phyloP scores from a whole-genome alignment of 305 asterid species.

The Fraxinus floribunda region DNA sequence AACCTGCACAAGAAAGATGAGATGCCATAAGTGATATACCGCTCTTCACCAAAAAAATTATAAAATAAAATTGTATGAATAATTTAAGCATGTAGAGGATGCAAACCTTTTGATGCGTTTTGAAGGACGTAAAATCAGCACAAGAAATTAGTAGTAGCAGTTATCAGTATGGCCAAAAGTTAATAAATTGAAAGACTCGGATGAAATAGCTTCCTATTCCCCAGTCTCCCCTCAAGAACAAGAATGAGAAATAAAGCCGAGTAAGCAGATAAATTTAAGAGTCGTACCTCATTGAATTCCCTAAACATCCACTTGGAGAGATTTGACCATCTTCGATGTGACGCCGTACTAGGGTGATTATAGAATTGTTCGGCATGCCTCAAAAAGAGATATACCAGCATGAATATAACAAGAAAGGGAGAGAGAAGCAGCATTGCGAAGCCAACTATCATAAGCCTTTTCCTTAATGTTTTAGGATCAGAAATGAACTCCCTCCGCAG shows the following conservation, averaged over 20 bases:
- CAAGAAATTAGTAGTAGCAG: neutral
- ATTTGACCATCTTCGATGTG: conserved; percentile 97
- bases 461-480: conserved; percentile 77
- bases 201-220: neutral
- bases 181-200: conserved; percentile 1
- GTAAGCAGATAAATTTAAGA: neutral
- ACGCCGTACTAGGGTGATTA: conserved; percentile 92
- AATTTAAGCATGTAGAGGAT: neutral
- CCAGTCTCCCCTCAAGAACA: neutral
- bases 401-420: conserved; percentile 90
- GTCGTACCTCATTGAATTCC: conserved; percentile 91
- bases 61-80: neutral
- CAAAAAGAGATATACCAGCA: conserved; percentile 93
- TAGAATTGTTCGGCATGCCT: conserved; percentile 98
- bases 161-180: neutral
- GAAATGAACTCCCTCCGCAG: conserved; percentile 75
- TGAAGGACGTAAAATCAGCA: neutral
- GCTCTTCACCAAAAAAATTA: conserved; percentile 10
- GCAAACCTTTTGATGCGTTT: neutral
- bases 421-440: conserved; percentile 75
- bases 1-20: conserved; percentile 29
- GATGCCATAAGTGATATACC: conserved; percentile 1
- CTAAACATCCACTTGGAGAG: conserved; percentile 94
- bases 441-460: conserved; percentile 92
- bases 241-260: neutral